Evolutionary conservation across 352 stramenopile genomes (phyloP).

Genomic region (Pythium brassicae): DNA sequence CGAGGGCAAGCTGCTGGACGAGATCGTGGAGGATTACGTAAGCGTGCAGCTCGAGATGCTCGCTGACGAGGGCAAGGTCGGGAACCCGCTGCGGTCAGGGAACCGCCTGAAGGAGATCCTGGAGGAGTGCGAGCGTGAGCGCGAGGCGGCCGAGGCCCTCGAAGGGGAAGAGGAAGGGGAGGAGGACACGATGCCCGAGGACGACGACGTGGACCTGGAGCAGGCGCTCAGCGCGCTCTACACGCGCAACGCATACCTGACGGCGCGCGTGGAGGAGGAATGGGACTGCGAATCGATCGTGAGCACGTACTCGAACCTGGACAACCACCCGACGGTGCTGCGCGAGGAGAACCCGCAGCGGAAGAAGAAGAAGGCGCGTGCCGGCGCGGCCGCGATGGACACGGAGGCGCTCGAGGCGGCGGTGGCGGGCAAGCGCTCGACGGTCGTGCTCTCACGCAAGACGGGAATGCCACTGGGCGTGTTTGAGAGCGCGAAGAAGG

Average conservation of each 20-base stretch:
- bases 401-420: conserved; percentile 15
- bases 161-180: conserved; percentile 37
- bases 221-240: conserved; percentile 36
- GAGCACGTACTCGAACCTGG: conserved; percentile 97
- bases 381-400: conserved; percentile 13
- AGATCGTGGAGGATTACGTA: conserved; percentile 75
- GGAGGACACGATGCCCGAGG: conserved; percentile 18
- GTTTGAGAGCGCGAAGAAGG: conserved; percentile 42
- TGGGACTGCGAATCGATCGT: conserved; percentile 99
- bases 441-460: conserved; percentile 93
- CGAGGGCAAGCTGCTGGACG: conserved; percentile 58
- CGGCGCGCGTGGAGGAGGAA: conserved; percentile 49
- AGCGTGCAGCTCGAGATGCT: conserved; percentile 67
- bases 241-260: conserved; percentile 63
- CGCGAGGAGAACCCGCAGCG: conserved; percentile 53
- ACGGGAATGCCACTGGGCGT: conserved; percentile 94
- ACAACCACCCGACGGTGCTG: conserved; percentile 97
- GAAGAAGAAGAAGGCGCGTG: conserved; percentile 83
- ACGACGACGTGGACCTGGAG: conserved; percentile 25
- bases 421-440: conserved; percentile 17
- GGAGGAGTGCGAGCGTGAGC: conserved; percentile 63
- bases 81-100: conserved; percentile 62
- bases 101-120: conserved; percentile 72
- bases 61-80: conserved; percentile 70
- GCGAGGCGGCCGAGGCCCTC: conserved; percentile 49